These are phyloP conservation scores for Eimeria necatrix DNA, from an alignment of 169 alveolate species.

Conservation along the genomic window DNA sequence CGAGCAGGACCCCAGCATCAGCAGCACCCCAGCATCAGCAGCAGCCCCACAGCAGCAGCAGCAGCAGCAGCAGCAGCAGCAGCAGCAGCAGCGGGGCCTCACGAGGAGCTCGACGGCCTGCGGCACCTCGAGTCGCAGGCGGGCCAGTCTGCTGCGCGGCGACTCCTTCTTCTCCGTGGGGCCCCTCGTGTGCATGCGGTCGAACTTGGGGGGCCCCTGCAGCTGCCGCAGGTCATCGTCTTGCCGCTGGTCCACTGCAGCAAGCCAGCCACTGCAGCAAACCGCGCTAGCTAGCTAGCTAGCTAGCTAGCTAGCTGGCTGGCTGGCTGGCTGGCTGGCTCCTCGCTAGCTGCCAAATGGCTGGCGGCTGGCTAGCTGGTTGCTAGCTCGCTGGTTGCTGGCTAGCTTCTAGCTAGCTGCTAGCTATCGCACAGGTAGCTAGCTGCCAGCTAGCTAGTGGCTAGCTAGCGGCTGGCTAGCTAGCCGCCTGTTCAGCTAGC, in stretches of 20 bases:
- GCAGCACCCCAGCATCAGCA: not conserved
- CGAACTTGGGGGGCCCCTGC: not conserved
- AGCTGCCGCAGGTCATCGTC: constrained; percentile 37
- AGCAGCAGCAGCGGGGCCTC: constrained; percentile 12
- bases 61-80: constrained; percentile 51
- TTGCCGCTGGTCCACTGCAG: not conserved
- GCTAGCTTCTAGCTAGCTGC: not conserved
- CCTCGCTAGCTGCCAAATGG: not conserved
- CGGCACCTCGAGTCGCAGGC: not conserved
- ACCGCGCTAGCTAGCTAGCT: constrained; percentile 1
- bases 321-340: not conserved
- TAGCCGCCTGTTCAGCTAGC: not conserved
- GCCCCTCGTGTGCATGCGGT: not conserved
- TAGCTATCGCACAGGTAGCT: no score
- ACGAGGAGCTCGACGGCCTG: constrained; percentile 10
- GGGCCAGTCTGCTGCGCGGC: not conserved
- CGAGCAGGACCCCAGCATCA: not conserved
- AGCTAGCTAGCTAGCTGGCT: not conserved
- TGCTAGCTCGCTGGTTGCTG: not conserved
- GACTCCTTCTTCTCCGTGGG: not conserved
- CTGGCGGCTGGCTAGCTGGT: not conserved
- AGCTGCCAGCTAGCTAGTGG: not conserved
- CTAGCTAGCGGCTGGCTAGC: constrained; percentile 1
- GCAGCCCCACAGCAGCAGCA: not conserved
- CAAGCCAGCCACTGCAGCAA: not conserved